Base-by-base conservation (phyloP, 1,284 basidiomycete species). In the Malassezia obtusa region DNA sequence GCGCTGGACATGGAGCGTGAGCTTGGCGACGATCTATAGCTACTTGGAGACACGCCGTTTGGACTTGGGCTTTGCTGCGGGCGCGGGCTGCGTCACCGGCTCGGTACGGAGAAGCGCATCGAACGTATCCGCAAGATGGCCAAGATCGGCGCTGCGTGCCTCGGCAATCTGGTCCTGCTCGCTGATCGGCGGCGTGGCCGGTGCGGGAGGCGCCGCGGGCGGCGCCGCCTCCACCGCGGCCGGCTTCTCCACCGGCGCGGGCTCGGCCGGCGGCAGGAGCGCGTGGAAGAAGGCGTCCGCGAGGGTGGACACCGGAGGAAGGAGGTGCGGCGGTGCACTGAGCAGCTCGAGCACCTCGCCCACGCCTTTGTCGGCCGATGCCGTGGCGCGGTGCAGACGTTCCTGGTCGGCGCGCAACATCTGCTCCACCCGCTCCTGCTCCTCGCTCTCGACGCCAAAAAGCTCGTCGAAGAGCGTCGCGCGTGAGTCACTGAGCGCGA, bases 391-490 rank as follows among this genome's bases (percentile, higher is more conserved):
- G 28, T 35, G 50, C 54, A 14, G 50, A 43, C 25, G 32, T 17
- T 31, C 33, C 25, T 35, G 31, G 28, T 55, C 52, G n/a, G 32
- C 36, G 10, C 31, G 30, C 22, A 54, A 21, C n/a, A 57, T 58
- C 19, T 59, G 51, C 9, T 58, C 50, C 4, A 57, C 50, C 12
- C 43, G 43, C 1, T 39, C 49, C 14, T 49, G 43, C 14, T 41
- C 51, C 15, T 45, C 49, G 9, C 52, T 50, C n/a, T 56, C 45
- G 19, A 11, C 81, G 81, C 87, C 87, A 65, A 89, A 89, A 57
- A 89, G 84, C 65, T 89, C 87, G 65, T 87, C 83, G 75, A 89
- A 87, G 6, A 90, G 75, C 14, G 85, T 84, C 58, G 79, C 78
- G 55, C 84, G 85, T 25, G 78, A 75, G 12, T 80, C 38, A 35